These are phyloP conservation scores for Tuber indicum DNA, from an alignment of 495 filamentous ascomycete species.

Conservation along the genomic window DNA sequence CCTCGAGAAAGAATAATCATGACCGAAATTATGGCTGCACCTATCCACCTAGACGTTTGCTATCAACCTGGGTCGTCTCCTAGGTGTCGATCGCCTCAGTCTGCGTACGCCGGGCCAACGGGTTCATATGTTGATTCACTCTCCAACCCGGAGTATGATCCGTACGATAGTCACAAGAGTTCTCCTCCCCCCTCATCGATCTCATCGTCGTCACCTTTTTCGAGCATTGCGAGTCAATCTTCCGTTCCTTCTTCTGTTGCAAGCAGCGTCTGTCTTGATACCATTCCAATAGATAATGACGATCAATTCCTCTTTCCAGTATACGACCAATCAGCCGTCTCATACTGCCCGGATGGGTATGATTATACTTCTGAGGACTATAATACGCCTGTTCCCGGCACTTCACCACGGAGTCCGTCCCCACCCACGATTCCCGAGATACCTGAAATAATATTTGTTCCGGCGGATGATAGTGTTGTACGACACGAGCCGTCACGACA, in stretches of 20 bases:
- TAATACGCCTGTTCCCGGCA: constrained; percentile 6
- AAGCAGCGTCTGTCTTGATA: constrained; percentile 40
- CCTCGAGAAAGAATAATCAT: constrained; percentile 17
- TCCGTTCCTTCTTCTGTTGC: constrained; percentile 37
- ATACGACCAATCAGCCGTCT: constrained; percentile 33
- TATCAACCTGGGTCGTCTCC: constrained; percentile 33
- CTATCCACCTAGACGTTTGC: constrained; percentile 37
- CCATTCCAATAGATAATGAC: constrained; percentile 28
- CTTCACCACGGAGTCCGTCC: constrained; percentile 17
- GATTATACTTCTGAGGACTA: constrained; percentile 20
- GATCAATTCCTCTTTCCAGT: constrained; percentile 39
- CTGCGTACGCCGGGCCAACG: constrained; percentile 23
- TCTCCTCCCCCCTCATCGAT: constrained; percentile 35
- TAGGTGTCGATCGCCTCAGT: constrained; percentile 37
- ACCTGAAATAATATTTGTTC: constrained; percentile 43
- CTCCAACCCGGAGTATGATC: constrained; percentile 27
- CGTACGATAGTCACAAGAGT: constrained; percentile 26
- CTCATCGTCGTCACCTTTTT: constrained; percentile 37
- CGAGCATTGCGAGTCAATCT: constrained; percentile 33
- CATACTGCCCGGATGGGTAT: constrained; percentile 19
- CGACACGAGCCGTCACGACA: constrained; percentile 74
- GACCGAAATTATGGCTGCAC: constrained; percentile 37
- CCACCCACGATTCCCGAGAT: constrained; percentile 20
- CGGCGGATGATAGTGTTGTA: constrained; percentile 78
- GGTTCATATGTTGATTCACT: constrained; percentile 24